Evolutionary conservation across 2,329 filamentous ascomycete genomes (phyloP).

Genomic region (Epichloe uncinata): DNA sequence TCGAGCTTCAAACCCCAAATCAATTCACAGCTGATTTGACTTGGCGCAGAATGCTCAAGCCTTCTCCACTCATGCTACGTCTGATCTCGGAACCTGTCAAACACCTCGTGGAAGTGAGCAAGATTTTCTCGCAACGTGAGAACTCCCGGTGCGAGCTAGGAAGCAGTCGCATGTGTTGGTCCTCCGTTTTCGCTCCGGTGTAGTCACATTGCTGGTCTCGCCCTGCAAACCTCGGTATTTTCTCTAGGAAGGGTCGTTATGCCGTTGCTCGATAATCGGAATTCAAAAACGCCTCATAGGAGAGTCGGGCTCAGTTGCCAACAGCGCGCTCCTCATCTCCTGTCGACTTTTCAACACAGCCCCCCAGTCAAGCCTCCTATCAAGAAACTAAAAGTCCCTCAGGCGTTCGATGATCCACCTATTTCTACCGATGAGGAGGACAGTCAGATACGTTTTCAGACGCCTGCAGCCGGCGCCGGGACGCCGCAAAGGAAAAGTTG

Average conservation of each 20-base stretch:
- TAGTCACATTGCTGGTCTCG: neutral
- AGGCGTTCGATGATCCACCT: slow-evolving; percentile 13
- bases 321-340: slow-evolving; percentile 8
- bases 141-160: neutral
- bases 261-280: slow-evolving; percentile 4
- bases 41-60: neutral
- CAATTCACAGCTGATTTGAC: neutral
- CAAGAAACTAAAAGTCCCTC: slow-evolving; percentile 6
- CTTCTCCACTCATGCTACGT: neutral
- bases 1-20: neutral
- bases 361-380: neutral
- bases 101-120: neutral
- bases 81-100: neutral
- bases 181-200: neutral
- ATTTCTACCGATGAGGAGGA: slow-evolving; percentile 17
- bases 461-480: neutral
- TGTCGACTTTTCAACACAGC: slow-evolving; percentile 3
- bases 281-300: neutral
- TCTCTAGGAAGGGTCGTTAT: neutral
- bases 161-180: neutral
- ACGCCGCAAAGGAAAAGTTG: neutral
- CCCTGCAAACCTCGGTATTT: neutral
- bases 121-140: neutral
- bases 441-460: slow-evolving; percentile 2
- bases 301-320: slow-evolving; percentile 12